phyloP scores from a whole-genome alignment of 208 protist genomes.

The Acanthamoeba castellanii region DNA sequence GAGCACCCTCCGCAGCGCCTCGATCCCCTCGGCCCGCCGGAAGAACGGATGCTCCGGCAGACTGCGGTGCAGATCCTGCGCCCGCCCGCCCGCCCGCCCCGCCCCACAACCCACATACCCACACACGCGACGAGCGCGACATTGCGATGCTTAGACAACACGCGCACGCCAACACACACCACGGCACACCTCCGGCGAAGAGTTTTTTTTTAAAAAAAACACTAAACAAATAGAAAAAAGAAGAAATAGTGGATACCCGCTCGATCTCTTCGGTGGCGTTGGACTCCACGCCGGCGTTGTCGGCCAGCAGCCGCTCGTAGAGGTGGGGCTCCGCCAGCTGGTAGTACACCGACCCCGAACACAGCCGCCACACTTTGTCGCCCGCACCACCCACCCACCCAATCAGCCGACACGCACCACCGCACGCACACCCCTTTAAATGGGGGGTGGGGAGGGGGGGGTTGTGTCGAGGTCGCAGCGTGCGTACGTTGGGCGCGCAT shows the following conservation, averaged over 20 bases:
- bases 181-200: too few species aligned
- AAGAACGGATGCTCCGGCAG: constrained; percentile 34
- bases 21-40: background rate
- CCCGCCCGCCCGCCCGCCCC: too few species aligned
- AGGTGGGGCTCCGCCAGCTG: background rate
- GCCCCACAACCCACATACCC: too few species aligned
- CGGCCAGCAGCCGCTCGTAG: background rate
- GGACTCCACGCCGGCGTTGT: background rate
- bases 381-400: too few species aligned
- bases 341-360: background rate
- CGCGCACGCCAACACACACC: too few species aligned
- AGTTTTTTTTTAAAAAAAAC: too few species aligned
- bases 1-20: background rate
- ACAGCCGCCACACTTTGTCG: background rate
- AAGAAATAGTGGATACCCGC: background rate
- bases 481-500: constrained; percentile 9
- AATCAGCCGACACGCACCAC: background rate
- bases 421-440: background rate
- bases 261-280: constrained; percentile 14
- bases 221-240: too few species aligned
- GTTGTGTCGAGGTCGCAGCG: background rate
- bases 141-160: too few species aligned
- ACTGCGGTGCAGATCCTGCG: constrained; percentile 43
- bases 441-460: background rate
- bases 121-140: too few species aligned